Conservation (phyloP, 169 alveolate species). For the Cryptosporidium parvum region DNA sequence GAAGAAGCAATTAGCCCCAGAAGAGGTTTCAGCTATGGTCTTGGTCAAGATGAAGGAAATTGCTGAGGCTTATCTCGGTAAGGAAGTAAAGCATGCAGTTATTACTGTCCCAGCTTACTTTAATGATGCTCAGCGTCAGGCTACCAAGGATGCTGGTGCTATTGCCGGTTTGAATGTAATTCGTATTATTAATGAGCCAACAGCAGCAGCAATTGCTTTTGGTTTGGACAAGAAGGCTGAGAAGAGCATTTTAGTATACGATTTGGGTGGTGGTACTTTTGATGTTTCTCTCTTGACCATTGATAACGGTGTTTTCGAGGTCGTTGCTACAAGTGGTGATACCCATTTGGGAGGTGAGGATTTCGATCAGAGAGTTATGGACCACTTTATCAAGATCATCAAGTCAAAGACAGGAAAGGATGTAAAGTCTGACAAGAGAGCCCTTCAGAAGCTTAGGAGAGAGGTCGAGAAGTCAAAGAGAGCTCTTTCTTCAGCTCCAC, state of each 20-base stretch:
- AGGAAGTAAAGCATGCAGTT: conserved; percentile 94
- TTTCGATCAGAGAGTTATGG: conserved; percentile 96
- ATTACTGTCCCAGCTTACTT: conserved; percentile 98
- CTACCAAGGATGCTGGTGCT: conserved; percentile 99
- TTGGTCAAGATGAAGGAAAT: conserved; percentile 96
- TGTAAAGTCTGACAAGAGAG: conserved; percentile 93
- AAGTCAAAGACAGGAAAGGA: conserved; percentile 93
- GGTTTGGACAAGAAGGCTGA: conserved; percentile 96
- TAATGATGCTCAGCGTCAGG: conserved; percentile 99
- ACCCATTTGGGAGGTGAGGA: conserved; percentile 99
- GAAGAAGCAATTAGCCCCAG: conserved; percentile 95
- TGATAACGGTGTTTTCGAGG: conserved; percentile 98
- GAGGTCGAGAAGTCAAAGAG: conserved; percentile 98
- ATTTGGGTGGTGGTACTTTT: conserved; percentile 99
- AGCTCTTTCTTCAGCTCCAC: conserved; percentile 93
- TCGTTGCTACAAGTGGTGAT: conserved; percentile 98
- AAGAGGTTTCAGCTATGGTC: conserved; percentile 98
- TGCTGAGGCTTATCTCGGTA: conserved; percentile 97
- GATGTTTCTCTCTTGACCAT: conserved; percentile 98
- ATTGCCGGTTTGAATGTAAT: conserved; percentile 98
- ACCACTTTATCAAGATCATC: conserved; percentile 93
- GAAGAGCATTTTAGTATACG: conserved; percentile 96
- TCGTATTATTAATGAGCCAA: conserved; percentile 98
- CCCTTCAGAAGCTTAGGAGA: conserved; percentile 96
- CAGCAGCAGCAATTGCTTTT: conserved; percentile 99